A percentile compares a stretch with the other conserved stretches of the same genome.
These are phyloP conservation scores for Keqinozyma sinolaborantium DNA, from an alignment of 1,139 yeast species.

Conservation along the genomic window DNA sequence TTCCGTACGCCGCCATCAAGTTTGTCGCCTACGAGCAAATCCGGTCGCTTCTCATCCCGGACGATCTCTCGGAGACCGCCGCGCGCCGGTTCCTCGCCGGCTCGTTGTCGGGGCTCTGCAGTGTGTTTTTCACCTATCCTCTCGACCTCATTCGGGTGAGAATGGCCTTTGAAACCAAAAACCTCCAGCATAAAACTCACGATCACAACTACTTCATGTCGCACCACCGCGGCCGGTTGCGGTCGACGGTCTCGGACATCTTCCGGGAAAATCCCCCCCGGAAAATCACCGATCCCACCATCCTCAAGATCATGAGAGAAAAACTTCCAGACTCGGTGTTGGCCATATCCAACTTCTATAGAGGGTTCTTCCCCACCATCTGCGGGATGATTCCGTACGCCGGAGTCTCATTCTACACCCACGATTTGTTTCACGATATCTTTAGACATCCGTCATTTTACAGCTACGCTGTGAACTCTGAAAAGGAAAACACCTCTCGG, in stretches of 20 bases:
- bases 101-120: constrained; percentile 79
- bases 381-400: constrained; percentile 98
- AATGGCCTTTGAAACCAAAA: constrained; percentile 79
- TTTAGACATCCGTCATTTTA: constrained; percentile 58
- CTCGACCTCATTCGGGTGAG: constrained; percentile 86
- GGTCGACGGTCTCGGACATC: constrained; percentile 51
- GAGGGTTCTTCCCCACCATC: constrained; percentile 93
- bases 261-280: constrained; percentile 60
- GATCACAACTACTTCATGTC: constrained; percentile 19
- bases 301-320: constrained; percentile 33
- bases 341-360: constrained; percentile 68
- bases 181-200: constrained; percentile 24
- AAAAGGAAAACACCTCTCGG: constrained; percentile 4
- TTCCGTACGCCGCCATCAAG: constrained; percentile 96
- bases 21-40: constrained; percentile 97
- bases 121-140: constrained; percentile 91
- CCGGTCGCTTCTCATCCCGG: constrained; percentile 73
- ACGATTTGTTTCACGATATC: constrained; percentile 85
- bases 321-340: constrained; percentile 33
- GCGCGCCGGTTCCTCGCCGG: constrained; percentile 83
- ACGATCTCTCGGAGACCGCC: constrained; percentile 71
- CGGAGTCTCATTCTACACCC: constrained; percentile 94
- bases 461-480: constrained; percentile 49
- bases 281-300: constrained; percentile 30
- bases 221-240: constrained; percentile 50